Conservation (phyloP, 106 monocot species). For the Dioscorea alata region DNA sequence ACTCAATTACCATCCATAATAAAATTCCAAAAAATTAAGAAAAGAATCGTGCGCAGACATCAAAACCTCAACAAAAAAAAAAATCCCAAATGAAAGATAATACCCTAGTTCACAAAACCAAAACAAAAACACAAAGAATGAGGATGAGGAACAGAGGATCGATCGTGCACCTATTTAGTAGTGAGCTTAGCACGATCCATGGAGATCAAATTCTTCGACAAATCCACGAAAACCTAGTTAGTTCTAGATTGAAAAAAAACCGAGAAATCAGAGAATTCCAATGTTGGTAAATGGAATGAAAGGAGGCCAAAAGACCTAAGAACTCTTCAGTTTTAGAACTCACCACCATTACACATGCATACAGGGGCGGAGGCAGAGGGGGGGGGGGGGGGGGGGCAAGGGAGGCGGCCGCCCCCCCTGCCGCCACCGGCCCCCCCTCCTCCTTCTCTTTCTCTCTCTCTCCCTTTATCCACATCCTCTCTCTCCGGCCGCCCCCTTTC, state of each 20-base stretch:
- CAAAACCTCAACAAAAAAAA: background rate
- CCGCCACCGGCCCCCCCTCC: no score
- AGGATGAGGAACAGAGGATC: background rate
- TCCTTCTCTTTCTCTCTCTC: no score
- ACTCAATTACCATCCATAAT: no score
- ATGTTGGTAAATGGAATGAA: no score
- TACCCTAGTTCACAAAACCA: background rate
- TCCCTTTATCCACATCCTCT: no score
- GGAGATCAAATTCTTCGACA: background rate
- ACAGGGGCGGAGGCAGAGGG: no score
- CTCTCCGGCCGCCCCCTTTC: no score
- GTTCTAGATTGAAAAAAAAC: no score
- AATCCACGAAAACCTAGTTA: background rate
- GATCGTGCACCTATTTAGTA: background rate
- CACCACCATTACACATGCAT: background rate
- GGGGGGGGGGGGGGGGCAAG: no score
- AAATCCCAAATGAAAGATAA: background rate
- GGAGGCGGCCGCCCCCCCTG: no score
- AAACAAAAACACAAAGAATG: background rate
- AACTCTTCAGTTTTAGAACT: background rate
- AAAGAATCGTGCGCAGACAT: background rate
- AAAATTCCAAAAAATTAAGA: background rate
- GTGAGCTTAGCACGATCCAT: slow-evolving; percentile 1
- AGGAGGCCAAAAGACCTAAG: background rate
- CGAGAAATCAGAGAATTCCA: no score